Conservation (phyloP, 2,329 filamentous ascomycete genomes). For the Ascochyta lentis region DNA sequence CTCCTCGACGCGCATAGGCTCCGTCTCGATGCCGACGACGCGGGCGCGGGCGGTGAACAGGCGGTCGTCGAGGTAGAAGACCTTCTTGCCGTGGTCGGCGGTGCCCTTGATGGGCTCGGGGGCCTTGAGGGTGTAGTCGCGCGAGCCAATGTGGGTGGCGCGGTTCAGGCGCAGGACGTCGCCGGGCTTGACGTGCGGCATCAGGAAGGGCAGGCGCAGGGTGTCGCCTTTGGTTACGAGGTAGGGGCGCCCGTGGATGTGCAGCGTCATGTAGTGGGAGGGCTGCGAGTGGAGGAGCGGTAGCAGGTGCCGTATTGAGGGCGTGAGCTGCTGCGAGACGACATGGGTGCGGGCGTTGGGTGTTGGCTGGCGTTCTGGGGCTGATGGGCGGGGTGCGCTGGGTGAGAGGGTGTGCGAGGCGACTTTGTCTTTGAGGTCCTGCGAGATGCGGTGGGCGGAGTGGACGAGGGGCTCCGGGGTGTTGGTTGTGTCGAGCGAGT, state of each 20-base stretch:
- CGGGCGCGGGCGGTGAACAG: slow-evolving; percentile 85
- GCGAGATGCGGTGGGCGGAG: slow-evolving; percentile 51
- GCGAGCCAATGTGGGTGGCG: slow-evolving; percentile 79
- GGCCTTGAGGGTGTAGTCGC: slow-evolving; percentile 85
- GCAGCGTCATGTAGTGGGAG: slow-evolving; percentile 77
- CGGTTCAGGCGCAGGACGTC: slow-evolving; percentile 89
- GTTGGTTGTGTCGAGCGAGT: slow-evolving; percentile 47
- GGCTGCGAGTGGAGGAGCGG: slow-evolving; percentile 76
- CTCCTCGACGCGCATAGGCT: slow-evolving; percentile 63
- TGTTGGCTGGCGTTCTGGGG: slow-evolving; percentile 20
- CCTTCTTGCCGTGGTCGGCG: slow-evolving; percentile 44
- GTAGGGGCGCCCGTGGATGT: slow-evolving; percentile 81
- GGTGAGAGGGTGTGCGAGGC: slow-evolving; percentile 23
- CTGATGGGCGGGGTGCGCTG: slow-evolving; percentile 20
- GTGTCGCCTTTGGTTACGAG: slow-evolving; percentile 69
- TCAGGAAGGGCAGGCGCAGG: slow-evolving; percentile 58
- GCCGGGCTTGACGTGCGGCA: slow-evolving; percentile 66
- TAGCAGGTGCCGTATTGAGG: slow-evolving; percentile 67
- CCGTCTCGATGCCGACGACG: slow-evolving; percentile 81
- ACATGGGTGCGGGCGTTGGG: slow-evolving; percentile 34
- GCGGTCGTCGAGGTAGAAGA: slow-evolving; percentile 75
- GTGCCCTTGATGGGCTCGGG: slow-evolving; percentile 41
- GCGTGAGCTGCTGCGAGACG: slow-evolving; percentile 53
- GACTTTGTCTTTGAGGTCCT: slow-evolving; percentile 33
- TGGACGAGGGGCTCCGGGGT: slow-evolving; percentile 55